Conservation (phyloP, 2,329 filamentous ascomycete genomes). For the Monilinia fructicola region DNA sequence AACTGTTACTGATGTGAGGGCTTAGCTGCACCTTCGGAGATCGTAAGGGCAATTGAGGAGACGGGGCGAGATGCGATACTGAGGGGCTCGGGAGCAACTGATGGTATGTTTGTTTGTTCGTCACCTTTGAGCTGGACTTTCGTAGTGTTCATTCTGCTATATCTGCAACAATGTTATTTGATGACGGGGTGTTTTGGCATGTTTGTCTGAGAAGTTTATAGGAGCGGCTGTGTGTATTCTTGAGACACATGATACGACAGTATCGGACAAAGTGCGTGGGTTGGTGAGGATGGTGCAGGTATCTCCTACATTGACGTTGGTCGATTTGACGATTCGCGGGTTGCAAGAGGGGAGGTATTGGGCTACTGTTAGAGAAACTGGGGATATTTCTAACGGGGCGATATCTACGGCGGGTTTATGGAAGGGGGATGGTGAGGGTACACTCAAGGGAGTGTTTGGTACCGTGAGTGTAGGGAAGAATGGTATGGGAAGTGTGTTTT, state of each 20-base stretch:
- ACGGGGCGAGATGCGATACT: slow-evolving; percentile 94
- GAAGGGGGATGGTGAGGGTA: slow-evolving; percentile 47
- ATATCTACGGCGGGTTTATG: slow-evolving; percentile 81
- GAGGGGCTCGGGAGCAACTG: slow-evolving; percentile 79
- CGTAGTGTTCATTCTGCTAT: neutral
- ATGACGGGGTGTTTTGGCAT: slow-evolving; percentile 2
- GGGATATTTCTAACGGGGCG: slow-evolving; percentile 83
- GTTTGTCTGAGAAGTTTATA: slow-evolving; percentile 34
- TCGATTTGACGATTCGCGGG: slow-evolving; percentile 85
- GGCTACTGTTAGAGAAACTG: slow-evolving; percentile 80
- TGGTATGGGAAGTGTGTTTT: slow-evolving; percentile 75
- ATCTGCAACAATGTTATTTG: neutral
- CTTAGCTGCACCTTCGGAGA: slow-evolving; percentile 77
- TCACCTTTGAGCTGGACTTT: slow-evolving; percentile 21
- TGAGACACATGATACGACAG: slow-evolving; percentile 69
- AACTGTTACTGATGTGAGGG: slow-evolving; percentile 25
- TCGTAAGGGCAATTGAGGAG: slow-evolving; percentile 82
- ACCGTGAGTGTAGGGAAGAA: slow-evolving; percentile 71
- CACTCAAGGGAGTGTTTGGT: slow-evolving; percentile 65
- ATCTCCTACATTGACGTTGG: slow-evolving; percentile 70
- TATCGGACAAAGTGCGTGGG: slow-evolving; percentile 72
- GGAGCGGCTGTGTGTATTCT: slow-evolving; percentile 92
- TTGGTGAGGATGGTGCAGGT: slow-evolving; percentile 94
- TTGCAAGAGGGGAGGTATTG: slow-evolving; percentile 78
- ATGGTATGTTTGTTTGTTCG: slow-evolving; percentile 60